Conservation (phyloP, 2,329 filamentous ascomycete genomes). For the Colletotrichum neosansevieriae region DNA sequence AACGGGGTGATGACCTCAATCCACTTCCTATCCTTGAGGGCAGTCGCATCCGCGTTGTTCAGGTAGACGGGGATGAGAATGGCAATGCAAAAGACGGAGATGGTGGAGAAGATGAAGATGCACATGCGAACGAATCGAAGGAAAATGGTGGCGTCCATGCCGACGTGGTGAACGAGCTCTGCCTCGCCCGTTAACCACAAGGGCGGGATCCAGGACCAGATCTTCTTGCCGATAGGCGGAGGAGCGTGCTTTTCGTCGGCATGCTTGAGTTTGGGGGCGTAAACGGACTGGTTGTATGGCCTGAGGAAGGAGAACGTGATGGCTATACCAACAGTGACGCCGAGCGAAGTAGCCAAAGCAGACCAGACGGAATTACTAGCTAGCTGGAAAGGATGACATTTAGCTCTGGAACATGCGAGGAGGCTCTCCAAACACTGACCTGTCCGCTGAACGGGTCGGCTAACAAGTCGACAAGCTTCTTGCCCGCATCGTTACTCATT, state of each 20-base stretch:
- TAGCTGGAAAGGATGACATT: neutral
- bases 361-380: conserved; percentile 73
- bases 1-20: conserved; percentile 71
- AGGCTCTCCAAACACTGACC: conserved; percentile 48
- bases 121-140: conserved; percentile 91
- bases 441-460: conserved; percentile 63
- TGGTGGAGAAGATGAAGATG: conserved; percentile 84
- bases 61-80: conserved; percentile 88
- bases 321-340: conserved; percentile 78
- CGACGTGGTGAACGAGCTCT: conserved; percentile 82
- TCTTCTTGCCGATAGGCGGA: conserved; percentile 85
- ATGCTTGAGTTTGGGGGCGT: conserved; percentile 93
- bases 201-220: conserved; percentile 88
- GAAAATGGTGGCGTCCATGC: conserved; percentile 92
- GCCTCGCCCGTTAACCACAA: conserved; percentile 83
- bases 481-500: conserved; percentile 48
- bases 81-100: conserved; percentile 78
- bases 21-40: conserved; percentile 54
- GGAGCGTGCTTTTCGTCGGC: conserved; percentile 91
- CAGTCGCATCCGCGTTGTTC: conserved; percentile 56
- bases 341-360: conserved; percentile 83
- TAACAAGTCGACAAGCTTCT: conserved; percentile 62
- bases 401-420: neutral
- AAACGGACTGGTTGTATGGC: conserved; percentile 91
- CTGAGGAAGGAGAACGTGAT: conserved; percentile 89